Evolutionary conservation across 2,329 filamentous ascomycete species (phyloP).

Genomic region (Dichotomopilus funicola): DNA sequence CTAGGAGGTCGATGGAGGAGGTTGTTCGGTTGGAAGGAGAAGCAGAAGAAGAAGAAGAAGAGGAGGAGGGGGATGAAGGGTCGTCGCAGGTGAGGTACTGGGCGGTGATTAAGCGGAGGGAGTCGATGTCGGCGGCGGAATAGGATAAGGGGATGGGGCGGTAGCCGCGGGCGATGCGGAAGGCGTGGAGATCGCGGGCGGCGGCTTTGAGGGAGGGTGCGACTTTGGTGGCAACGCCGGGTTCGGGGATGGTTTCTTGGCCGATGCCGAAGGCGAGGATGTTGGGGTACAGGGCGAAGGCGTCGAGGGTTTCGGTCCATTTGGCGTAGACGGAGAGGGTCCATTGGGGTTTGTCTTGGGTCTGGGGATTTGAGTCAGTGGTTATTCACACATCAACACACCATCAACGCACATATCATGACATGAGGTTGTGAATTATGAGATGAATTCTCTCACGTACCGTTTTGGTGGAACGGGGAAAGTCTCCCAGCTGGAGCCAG

Average conservation of each 20-base stretch:
- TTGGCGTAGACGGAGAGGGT: slow-evolving; percentile 1
- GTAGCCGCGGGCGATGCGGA: slow-evolving; percentile 7
- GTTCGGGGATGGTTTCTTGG: slow-evolving; percentile 9
- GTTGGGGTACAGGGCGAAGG: slow-evolving; percentile 8
- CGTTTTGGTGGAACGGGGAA: neutral
- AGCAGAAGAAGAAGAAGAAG: slow-evolving; percentile 3
- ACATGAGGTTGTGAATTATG: too few relatives aligned
- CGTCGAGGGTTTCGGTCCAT: slow-evolving; percentile 7
- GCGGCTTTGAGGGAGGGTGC: slow-evolving; percentile 14
- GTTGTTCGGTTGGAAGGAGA: neutral
- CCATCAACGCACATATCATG: too few relatives aligned
- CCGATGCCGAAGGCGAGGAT: slow-evolving; percentile 9
- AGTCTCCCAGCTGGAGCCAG: slow-evolving; percentile 10
- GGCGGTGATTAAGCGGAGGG: slow-evolving; percentile 1
- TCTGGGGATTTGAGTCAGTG: neutral
- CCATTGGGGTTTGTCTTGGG: slow-evolving; percentile 2
- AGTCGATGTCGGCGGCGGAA: slow-evolving; percentile 6
- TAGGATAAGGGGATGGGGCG: slow-evolving; percentile 12
- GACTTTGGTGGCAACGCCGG: neutral
- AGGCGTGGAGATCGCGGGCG: slow-evolving; percentile 11
- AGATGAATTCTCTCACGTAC: neutral
- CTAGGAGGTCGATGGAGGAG: slow-evolving; percentile 9
- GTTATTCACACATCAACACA: neutral
- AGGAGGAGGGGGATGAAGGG: neutral
- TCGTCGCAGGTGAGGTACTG: slow-evolving; percentile 10